phyloP scores from a whole-genome alignment of 192 early-diverging fungal genomes.

The Backusella luteola region DNA sequence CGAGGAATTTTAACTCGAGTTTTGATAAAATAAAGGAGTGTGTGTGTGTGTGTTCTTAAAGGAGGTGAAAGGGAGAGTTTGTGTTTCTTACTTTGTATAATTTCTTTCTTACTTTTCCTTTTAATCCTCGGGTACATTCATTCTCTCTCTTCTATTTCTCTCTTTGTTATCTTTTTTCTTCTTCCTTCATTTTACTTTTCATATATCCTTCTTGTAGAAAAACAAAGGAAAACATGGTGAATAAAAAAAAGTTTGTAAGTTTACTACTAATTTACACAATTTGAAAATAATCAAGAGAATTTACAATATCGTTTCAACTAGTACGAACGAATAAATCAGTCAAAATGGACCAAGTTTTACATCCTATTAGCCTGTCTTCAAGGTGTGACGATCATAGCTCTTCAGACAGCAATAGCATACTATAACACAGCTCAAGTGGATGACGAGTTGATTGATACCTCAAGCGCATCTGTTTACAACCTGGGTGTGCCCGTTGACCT shows the following conservation, averaged over 20 bases:
- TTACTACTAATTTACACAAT: neutral
- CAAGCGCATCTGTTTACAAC: neutral
- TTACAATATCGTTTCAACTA: constrained; percentile 6
- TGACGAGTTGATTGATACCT: neutral
- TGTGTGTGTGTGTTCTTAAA: neutral
- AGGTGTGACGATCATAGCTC: constrained; percentile 27
- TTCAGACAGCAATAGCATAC: constrained; percentile 32
- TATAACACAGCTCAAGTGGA: constrained; percentile 26
- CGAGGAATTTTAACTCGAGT: neutral
- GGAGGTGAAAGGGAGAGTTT: neutral
- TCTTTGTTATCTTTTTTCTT: neutral
- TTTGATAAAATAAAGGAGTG: neutral
- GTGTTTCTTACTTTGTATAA: neutral
- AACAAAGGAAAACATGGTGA: neutral
- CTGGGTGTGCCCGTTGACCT: neutral
- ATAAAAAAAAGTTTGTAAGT: constrained; percentile 6
- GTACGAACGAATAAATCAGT: constrained; percentile 24
- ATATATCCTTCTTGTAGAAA: neutral
- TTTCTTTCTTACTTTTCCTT: neutral
- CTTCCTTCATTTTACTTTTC: neutral
- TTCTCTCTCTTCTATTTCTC: neutral
- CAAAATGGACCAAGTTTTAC: constrained; percentile 30
- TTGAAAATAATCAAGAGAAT: neutral
- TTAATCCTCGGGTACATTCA: neutral
- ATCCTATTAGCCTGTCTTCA: constrained; percentile 27